These are phyloP conservation scores for Gracilaria gracilis DNA, from an alignment of 23 red algal genomes.

Conservation along the genomic window DNA sequence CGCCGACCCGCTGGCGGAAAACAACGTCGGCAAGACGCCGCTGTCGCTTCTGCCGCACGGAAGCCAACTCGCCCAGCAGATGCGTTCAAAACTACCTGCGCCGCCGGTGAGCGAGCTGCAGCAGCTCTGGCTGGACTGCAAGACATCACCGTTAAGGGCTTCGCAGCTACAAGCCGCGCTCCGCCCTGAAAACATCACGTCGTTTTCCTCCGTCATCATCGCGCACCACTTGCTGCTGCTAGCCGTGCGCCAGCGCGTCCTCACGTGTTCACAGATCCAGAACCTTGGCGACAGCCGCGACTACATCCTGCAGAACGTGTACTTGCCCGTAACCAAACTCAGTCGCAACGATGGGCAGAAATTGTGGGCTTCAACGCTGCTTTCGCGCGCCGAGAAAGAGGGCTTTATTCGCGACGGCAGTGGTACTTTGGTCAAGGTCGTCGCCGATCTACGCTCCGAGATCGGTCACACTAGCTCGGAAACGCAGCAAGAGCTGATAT, in stretches of 20 bases:
- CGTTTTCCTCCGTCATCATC: not conserved
- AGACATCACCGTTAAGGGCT: not conserved
- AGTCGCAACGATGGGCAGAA: not conserved
- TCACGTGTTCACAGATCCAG: not conserved
- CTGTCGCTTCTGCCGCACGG: not conserved
- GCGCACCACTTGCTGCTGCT: slow-evolving; percentile 40
- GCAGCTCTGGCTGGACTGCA: not conserved
- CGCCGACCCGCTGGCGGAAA: not conserved
- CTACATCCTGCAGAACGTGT: slow-evolving; percentile 22
- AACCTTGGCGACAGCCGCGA: slow-evolving; percentile 6
- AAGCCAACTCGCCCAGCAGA: not conserved
- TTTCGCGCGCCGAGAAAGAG: not conserved
- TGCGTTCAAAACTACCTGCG: not conserved
- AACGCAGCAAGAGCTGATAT: not conserved
- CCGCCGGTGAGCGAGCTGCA: not conserved
- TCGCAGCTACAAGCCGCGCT: slow-evolving; percentile 4
- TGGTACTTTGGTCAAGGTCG: not conserved
- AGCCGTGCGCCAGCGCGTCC: slow-evolving; percentile 1
- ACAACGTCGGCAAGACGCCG: not conserved
- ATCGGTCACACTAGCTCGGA: not conserved
- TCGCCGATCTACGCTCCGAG: slow-evolving; percentile 4
- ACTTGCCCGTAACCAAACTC: slow-evolving; percentile 7
- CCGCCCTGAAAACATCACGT: slow-evolving; percentile 1
- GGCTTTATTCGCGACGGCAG: slow-evolving; percentile 5
- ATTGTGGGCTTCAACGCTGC: not conserved